phyloP scores from a whole-genome alignment of 2,329 filamentous ascomycete species.

The Didymella segeticola region DNA sequence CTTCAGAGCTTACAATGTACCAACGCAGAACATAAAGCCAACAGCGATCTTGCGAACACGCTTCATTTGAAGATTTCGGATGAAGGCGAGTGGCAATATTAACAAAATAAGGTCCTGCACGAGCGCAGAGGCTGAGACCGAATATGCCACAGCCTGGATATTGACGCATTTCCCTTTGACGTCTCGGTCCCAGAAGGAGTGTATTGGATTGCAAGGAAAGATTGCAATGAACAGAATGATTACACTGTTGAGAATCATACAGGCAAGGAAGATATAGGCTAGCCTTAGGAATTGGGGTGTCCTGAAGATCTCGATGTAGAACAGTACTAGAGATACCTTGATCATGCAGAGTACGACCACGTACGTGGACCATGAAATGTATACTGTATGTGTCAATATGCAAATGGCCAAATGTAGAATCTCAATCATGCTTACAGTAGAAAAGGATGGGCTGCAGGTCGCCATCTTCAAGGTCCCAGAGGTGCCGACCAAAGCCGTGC shows the following conservation, averaged over 20 bases:
- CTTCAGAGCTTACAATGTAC: no score
- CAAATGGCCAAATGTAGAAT: no score
- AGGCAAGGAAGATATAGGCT: constrained; percentile 25
- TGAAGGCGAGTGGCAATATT: constrained; percentile 29
- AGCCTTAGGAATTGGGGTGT: constrained; percentile 21
- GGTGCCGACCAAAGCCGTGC: constrained; percentile 32
- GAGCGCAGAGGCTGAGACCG: constrained; percentile 33
- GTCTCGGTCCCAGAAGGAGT: constrained; percentile 39
- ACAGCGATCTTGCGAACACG: constrained; percentile 30
- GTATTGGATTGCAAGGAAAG: constrained; percentile 33
- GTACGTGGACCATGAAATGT: constrained; percentile 29
- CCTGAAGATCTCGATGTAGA: constrained; percentile 42
- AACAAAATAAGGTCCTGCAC: constrained; percentile 36
- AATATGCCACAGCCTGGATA: constrained; percentile 27
- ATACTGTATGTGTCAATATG: no score
- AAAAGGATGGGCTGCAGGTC: constrained; percentile 23
- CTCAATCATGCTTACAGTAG: no score
- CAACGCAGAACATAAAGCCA: constrained; percentile 36
- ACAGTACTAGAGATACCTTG: constrained; percentile 35
- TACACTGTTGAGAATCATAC: constrained; percentile 25
- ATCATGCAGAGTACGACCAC: constrained; percentile 30
- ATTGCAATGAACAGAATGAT: constrained; percentile 28
- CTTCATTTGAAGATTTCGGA: constrained; percentile 33
- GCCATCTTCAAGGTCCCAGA: constrained; percentile 30
- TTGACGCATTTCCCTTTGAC: constrained; percentile 33